These are phyloP conservation scores for Spiromastix sp. DNA, from an alignment of 2,329 filamentous ascomycete genomes.

Conservation along the genomic window DNA sequence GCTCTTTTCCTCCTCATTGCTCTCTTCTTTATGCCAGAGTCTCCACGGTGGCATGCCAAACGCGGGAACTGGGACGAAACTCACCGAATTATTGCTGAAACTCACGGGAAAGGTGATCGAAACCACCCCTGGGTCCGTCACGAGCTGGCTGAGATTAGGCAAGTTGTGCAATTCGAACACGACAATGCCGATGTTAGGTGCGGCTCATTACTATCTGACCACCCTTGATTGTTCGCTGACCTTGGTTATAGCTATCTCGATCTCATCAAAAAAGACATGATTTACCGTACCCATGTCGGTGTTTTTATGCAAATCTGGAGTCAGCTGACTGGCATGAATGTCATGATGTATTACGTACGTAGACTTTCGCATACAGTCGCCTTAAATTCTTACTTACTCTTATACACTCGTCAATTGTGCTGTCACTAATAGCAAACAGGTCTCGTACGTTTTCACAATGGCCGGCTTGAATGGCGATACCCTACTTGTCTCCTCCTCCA, in stretches of 20 bases:
- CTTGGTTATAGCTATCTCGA: conserved; percentile 57
- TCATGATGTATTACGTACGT: conserved; percentile 50
- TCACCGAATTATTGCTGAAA: conserved; percentile 38
- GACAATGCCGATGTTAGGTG: conserved; percentile 43
- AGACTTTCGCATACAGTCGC: conserved; percentile 16
- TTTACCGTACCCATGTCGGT: conserved; percentile 55
- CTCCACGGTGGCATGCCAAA: conserved; percentile 39
- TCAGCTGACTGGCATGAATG: conserved; percentile 47
- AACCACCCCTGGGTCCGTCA: conserved; percentile 46
- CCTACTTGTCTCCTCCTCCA: conserved; percentile 43
- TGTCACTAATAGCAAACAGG: too few species aligned
- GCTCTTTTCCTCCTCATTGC: conserved; percentile 46
- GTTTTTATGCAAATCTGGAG: conserved; percentile 47
- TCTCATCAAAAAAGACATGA: conserved; percentile 59
- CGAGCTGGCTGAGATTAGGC: conserved; percentile 34
- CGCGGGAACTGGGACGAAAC: conserved; percentile 2
- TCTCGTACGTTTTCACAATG: conserved; percentile 7
- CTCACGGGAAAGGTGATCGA: conserved; percentile 47
- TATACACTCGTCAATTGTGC: too few species aligned
- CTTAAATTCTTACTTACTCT: not conserved
- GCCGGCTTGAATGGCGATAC: conserved; percentile 23
- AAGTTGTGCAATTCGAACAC: conserved; percentile 24
- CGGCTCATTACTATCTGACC: conserved; percentile 40
- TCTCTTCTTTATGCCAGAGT: conserved; percentile 46
- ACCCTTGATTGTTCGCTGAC: conserved; percentile 62